Base-by-base conservation (phyloP, 2,329 filamentous ascomycete species). In the Nemania diffusa region DNA sequence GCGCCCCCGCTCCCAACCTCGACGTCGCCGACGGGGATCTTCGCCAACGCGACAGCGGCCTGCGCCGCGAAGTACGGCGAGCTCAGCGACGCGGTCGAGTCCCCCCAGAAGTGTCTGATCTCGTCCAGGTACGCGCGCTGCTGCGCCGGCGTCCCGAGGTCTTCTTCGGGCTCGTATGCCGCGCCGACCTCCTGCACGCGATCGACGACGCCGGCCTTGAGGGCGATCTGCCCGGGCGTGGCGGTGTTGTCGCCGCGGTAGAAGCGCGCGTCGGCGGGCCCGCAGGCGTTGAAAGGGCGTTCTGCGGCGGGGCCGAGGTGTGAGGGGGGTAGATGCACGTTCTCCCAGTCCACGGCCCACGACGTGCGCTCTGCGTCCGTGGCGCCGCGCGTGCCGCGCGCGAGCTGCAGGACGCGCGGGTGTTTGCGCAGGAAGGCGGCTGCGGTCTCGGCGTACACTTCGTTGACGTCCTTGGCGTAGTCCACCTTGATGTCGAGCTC, bases 271-370 rank as follows among this genome's bases (percentile, higher is more conserved):
- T 73, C 71, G 5, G 70, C 71, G 1, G 68, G 70, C 0, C 71
- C 71, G 34, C 71, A 73, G 37, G 71, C 71, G 24, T 69, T 61
- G 63, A 73, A 73, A 0, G 56, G 64, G 3, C 70, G 51, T 7
- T 69, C 52, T 8, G 55, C 42, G 52, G 17, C 24, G 17, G 42
- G 3, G 0, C 51, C 59, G 9, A 64, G 48, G 20, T 67, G 64
- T 0, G 67, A 69, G 13, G 62, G 69, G 2, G 71, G 71, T 17
- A 32, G 3, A 48, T 27, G 46, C 20, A 71, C 61, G 29, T 70
- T 58, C 24, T 62, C 68, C 72, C 72, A 74, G 32, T 74, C 69
- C 11, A 74, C 60, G 0, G 68, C 57, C 72, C 72, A 74, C 1
- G 72, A 74, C 5, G 69, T 24, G 11, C 62, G 9, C 5, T 40